phyloP scores from a whole-genome alignment of 306 rosid genomes.

The Crotalaria pallida region DNA sequence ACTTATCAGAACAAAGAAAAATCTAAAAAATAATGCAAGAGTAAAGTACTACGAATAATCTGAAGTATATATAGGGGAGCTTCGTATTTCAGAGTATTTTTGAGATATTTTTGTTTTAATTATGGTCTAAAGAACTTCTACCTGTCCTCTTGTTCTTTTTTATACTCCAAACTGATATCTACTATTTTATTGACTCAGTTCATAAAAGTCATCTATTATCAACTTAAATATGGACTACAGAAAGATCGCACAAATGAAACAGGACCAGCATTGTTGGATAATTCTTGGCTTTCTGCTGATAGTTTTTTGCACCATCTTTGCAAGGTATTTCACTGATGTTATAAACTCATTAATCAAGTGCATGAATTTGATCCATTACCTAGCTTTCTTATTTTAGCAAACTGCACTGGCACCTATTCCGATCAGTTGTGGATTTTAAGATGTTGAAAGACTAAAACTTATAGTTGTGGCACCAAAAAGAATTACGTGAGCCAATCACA shows the following conservation, averaged over 20 bases:
- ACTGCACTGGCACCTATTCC: neutral
- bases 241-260: slow-evolving; percentile 38
- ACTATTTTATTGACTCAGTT: slow-evolving; percentile 39
- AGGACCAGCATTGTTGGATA: slow-evolving; percentile 48
- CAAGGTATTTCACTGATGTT: slow-evolving; percentile 42
- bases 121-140: neutral
- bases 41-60: slow-evolving; percentile 1
- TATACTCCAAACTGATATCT: slow-evolving; percentile 13
- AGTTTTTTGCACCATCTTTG: slow-evolving; percentile 67
- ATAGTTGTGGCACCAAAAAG: neutral
- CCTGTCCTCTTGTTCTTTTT: neutral
- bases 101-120: neutral
- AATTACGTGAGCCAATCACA: neutral
- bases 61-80: neutral
- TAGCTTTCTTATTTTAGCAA: neutral
- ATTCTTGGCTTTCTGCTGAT: slow-evolving; percentile 69
- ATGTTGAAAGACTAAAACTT: neutral
- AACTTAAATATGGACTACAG: slow-evolving; percentile 66
- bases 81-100: neutral
- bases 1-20: neutral
- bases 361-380: neutral
- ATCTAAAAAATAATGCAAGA: neutral
- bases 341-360: neutral
- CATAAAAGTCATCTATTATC: slow-evolving; percentile 70
- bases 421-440: neutral